Conservation (phyloP, 305 asterid species). For the Striga hermonthica region DNA sequence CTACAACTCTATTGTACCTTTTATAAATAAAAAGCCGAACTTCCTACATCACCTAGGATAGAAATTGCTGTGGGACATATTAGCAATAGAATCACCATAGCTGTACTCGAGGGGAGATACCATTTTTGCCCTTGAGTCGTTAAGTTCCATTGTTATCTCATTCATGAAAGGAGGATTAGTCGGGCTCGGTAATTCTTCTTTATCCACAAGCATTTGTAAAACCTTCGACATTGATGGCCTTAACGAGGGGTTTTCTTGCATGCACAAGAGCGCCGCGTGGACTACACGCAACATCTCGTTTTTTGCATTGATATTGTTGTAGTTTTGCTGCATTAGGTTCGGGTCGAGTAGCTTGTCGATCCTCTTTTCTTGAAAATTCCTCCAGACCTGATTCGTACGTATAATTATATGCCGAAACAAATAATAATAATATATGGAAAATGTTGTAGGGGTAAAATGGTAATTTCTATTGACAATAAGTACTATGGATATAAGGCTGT, state of each 20-base stretch:
- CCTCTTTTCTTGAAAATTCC: conserved; percentile 49
- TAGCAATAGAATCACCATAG: conserved; percentile 47
- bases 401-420: neutral
- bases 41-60: conserved; percentile 47
- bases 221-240: conserved; percentile 72
- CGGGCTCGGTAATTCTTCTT: conserved; percentile 61
- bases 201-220: conserved; percentile 52
- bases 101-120: conserved; percentile 20
- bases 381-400: conserved; percentile 54
- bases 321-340: conserved; percentile 51
- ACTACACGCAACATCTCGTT: conserved; percentile 49
- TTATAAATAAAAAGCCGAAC: too few relatives aligned
- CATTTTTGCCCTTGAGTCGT: conserved; percentile 30
- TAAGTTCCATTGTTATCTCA: conserved; percentile 56
- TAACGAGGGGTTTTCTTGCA: conserved; percentile 57
- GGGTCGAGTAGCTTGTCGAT: conserved; percentile 62
- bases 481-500: conserved; percentile 62
- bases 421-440: neutral
- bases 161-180: conserved; percentile 68
- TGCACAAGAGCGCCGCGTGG: conserved; percentile 77
- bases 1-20: neutral
- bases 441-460: too few relatives aligned
- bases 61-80: conserved; percentile 60
- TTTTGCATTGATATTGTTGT: conserved; percentile 34
- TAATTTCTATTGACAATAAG: neutral